A percentile compares a stretch with the other conserved stretches of the same genome.
These are phyloP conservation scores for Populus deltoides DNA, from an alignment of 345 rosid species.

Conservation along the genomic window DNA sequence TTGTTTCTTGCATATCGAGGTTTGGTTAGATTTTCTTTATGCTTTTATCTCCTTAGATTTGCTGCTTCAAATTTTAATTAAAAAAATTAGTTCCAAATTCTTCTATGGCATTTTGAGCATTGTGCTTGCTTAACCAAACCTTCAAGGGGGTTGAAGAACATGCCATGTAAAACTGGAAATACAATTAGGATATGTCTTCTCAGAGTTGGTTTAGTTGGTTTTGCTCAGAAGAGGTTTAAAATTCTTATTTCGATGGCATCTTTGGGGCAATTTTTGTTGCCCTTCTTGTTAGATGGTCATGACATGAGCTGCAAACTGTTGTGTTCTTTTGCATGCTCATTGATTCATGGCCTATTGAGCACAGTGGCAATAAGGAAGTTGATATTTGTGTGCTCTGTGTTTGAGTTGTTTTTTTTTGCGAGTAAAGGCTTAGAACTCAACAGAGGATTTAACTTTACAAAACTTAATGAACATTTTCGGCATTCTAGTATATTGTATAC, in stretches of 20 bases:
- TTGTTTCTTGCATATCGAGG: conserved; percentile 8
- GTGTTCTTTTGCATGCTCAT: not conserved
- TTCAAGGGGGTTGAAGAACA: not conserved
- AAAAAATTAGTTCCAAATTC: not conserved
- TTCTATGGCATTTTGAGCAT: not conserved
- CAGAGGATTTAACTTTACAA: not conserved
- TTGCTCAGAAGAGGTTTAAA: not conserved
- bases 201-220: not conserved
- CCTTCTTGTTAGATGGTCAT: not conserved
- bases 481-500: not conserved
- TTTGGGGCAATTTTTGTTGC: not conserved
- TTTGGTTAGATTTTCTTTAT: not conserved
- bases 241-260: not conserved
- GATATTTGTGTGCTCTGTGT: not conserved
- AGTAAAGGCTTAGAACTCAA: not conserved
- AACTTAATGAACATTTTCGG: not conserved
- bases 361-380: not conserved
- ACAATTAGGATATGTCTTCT: not conserved
- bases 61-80: not conserved
- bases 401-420: not conserved
- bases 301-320: not conserved
- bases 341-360: not conserved
- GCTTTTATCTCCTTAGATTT: not conserved
- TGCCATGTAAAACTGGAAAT: not conserved
- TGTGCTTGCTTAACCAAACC: not conserved